Evolutionary conservation across 345 rosid species (phyloP), one percentile per base, ranked within the genome.

Genomic region (Moringa oleifera): DNA sequence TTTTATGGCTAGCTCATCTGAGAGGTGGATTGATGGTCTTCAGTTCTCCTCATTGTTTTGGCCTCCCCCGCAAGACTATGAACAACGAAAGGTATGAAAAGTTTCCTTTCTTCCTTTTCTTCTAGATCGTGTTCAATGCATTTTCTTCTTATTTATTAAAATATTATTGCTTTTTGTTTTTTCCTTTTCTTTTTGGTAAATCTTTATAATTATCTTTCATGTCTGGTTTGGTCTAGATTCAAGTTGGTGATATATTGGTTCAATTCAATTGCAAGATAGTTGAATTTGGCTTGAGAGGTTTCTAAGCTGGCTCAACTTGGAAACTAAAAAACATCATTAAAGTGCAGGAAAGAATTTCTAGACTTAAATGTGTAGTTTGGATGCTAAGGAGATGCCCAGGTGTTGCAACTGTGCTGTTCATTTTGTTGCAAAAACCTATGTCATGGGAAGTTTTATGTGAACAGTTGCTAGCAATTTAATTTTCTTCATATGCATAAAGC

Each of bases 1-100:
- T 4, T 41, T 41, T 57, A 25, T 90, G 95, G 89, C 91, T 61
- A 75, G 54, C 76, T 78, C 87, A 65, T 81, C 88, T 41, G 97
- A 81, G 84, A 81, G 94, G 69, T 93, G 98, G 98, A 87, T 84
- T 68, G 97, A 89, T 75, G 88, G 97, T 47, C 95, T 93, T 70
- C 89, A 83, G 56, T 84, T 75, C 78, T 93, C 98, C 13, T 93
- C 93, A 25, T 72, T 93, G 66, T 89, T 89, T 69, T 76, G 97
- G 86, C 84, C 88, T 75, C 88, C 97, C 0, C 98, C 98, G 3
- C 90, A 75, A 21, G 98, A 87, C 72, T 78, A 75, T 45, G 82
- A 75, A 51, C 93, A 89, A 57, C 81, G 88, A 62, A 84, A 93
- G 97, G 97, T 90, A 59, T 47, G 58, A 17, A 25, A 36, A 52